Percentiles rank a stretch among this genome's conserved stretches.
Evolutionary conservation across 2,329 filamentous ascomycete genomes (phyloP).

Genomic region (Penicillium sp.): DNA sequence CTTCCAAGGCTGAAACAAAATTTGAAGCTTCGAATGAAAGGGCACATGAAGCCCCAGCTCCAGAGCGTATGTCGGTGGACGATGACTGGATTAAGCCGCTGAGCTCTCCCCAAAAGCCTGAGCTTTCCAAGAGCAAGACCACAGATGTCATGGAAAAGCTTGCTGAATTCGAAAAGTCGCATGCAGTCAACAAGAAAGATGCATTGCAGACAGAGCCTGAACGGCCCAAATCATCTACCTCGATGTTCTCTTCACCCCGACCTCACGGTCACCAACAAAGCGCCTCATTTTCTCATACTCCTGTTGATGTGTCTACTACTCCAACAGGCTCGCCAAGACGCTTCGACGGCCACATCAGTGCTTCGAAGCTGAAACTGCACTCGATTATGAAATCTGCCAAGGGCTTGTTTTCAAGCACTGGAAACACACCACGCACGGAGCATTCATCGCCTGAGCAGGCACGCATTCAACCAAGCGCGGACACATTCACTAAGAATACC

Average conservation of each 20-base stretch:
- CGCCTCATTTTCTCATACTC: constrained; percentile 58
- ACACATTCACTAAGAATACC: constrained; percentile 17
- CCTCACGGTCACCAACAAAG: constrained; percentile 56
- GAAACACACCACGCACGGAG: constrained; percentile 57
- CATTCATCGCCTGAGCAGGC: constrained; percentile 45
- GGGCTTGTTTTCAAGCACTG: constrained; percentile 76
- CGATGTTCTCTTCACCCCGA: constrained; percentile 54
- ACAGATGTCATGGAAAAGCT: constrained; percentile 59
- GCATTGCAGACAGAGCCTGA: constrained; percentile 31
- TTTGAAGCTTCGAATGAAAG: constrained; percentile 22
- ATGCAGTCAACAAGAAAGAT: constrained; percentile 11
- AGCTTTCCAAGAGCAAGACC: constrained; percentile 59
- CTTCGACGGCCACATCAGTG: constrained; percentile 78
- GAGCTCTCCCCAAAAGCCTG: constrained; percentile 47
- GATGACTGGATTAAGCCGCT: constrained; percentile 61
- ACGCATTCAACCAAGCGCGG: constrained; percentile 28
- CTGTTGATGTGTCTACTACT: constrained; percentile 53
- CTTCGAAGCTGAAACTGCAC: constrained; percentile 88
- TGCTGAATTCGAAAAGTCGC: constrained; percentile 29
- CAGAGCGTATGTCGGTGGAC: constrained; percentile 35
- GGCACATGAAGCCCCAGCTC: constrained; percentile 18
- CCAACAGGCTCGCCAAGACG: constrained; percentile 56
- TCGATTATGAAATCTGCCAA: constrained; percentile 87
- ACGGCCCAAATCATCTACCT: constrained; percentile 65
- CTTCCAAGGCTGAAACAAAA: constrained; percentile 29